Base-by-base conservation (phyloP, 139 green algal species). In the Yamagishiella unicocca region DNA sequence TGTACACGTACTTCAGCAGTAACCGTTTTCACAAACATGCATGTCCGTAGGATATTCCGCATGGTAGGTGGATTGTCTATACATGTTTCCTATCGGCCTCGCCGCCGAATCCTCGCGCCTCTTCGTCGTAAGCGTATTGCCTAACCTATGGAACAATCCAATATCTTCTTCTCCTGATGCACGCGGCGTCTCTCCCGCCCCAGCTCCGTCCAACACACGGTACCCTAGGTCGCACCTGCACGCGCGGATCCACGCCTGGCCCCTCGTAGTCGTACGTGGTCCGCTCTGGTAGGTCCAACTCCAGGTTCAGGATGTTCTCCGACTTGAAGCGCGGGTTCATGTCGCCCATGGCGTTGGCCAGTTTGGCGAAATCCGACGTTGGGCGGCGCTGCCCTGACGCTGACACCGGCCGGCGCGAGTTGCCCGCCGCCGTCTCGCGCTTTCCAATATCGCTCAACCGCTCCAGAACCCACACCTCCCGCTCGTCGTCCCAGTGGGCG, bases 261-360 rank as follows among this genome's bases (percentile, higher is more conserved):
- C 88, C 89, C 64, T 92, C 90, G 64, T 94, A 93, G 70, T 95
- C 93, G 72, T 94, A 95, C 0, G 93, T 96, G 31, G 92, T 94
- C 24, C 93, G 85, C 88, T 96, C 92, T 8, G 95, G 95, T 91
- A 97, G 89, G 75, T 97, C 95, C 46, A 96, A 88, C 80, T 96
- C 93, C 43, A 97, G 77, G 38, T 90, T 92, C 38, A 97, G 87
- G 61, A 97, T 96, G 90, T 97, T 97, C 61, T 97, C 95, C 24
- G 90, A 90, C 89, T 94, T 95, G 91, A 96, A 96, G 27, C 94
- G 80, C 27, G 94, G 93, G 87, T 96, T 96, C 89, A 95, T 94
- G 77, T 96, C 94, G 31, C 95, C 95, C 76, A 94, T 90, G 38
- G 90, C 89, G 35, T 88, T 91, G 14, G 91, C 91, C 53, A 93